phyloP scores from a whole-genome alignment of 2,329 filamentous ascomycete genomes.

The Ophiostoma ulmi region DNA sequence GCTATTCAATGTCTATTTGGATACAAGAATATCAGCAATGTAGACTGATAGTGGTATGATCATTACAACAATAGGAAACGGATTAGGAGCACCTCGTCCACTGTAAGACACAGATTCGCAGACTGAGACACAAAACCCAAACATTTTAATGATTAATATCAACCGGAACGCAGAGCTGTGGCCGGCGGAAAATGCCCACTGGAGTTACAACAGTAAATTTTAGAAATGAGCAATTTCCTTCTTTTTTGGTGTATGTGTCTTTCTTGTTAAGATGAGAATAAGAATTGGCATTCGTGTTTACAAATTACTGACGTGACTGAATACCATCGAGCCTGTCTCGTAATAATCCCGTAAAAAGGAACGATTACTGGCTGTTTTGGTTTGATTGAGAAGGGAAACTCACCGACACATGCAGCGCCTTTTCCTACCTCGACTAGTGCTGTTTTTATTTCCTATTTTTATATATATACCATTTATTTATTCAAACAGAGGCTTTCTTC shows the following conservation, averaged over 20 bases:
- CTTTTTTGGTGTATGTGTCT: background rate
- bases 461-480: background rate
- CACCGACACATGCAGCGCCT: conserved; percentile 1
- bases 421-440: background rate
- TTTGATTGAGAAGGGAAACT: background rate
- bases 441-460: background rate
- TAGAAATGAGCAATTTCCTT: background rate
- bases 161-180: background rate
- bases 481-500: background rate
- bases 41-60: background rate
- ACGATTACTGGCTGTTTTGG: background rate
- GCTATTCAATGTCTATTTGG: background rate
- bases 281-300: background rate
- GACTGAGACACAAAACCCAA: background rate
- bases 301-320: background rate
- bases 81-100: background rate
- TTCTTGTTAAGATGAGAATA: background rate
- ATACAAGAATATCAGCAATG: background rate
- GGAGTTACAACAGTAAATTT: background rate
- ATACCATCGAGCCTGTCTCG: background rate
- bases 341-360: background rate
- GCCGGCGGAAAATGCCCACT: background rate
- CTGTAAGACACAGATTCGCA: background rate
- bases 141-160: background rate
- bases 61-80: background rate